phyloP scores from a whole-genome alignment of 768 basidiomycete species.

The Ramaria sp. region DNA sequence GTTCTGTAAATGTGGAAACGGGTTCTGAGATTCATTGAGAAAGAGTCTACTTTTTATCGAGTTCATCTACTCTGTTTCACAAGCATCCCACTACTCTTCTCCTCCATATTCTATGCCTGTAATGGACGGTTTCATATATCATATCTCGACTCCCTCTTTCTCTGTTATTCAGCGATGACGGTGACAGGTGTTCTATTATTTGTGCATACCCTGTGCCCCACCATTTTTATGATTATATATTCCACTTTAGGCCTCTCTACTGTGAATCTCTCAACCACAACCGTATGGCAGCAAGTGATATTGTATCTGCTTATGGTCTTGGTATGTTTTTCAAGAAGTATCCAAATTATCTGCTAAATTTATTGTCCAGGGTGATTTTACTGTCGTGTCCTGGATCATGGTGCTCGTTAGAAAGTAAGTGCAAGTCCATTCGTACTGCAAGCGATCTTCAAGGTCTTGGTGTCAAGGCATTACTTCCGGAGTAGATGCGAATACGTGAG shows the following conservation, averaged over 20 bases:
- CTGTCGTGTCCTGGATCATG: conserved; percentile 69
- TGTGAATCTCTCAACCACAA: conserved; percentile 57
- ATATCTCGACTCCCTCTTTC: conserved; percentile 40
- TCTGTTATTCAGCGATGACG: conserved; percentile 26
- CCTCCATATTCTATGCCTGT: conserved; percentile 66
- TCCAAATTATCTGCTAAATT: neutral
- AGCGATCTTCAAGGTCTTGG: neutral
- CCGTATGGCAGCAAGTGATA: conserved; percentile 56
- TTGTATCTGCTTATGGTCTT: conserved; percentile 27
- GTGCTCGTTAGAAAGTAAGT: conserved; percentile 35
- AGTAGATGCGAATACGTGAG: conserved; percentile 48
- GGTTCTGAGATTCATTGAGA: neutral
- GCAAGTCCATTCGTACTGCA: neutral
- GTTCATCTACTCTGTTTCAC: conserved; percentile 4
- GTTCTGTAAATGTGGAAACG: neutral
- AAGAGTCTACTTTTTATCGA: conserved; percentile 4
- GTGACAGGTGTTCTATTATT: conserved; percentile 14
- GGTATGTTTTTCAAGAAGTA: conserved; percentile 15
- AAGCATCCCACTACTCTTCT: conserved; percentile 3
- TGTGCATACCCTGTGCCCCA: neutral
- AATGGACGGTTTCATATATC: conserved; percentile 62
- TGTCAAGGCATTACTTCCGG: conserved; percentile 52
- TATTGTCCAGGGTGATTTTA: neutral
- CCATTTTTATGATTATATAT: neutral
- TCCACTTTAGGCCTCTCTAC: conserved; percentile 43